Percentiles rank a stretch among this genome's conserved stretches.
Evolutionary conservation across 257 asterid genomes (phyloP).

Genomic region (Forsythia viridissima): DNA sequence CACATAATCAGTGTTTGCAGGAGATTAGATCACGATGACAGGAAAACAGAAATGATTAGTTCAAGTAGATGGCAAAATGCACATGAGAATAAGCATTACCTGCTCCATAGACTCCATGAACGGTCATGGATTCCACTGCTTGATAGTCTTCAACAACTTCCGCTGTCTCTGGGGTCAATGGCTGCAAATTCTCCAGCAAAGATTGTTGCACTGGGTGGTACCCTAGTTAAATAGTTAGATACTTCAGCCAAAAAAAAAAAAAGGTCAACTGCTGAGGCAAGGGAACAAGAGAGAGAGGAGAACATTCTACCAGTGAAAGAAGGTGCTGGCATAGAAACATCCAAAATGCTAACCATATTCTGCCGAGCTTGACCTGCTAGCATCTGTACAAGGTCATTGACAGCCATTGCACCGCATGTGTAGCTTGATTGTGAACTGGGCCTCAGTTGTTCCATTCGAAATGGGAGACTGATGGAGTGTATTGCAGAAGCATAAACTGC

Average conservation of each 20-base stretch:
- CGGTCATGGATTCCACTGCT: constrained; percentile 66
- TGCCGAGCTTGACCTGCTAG: constrained; percentile 75
- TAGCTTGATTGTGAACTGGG: constrained; percentile 54
- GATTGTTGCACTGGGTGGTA: constrained; percentile 31
- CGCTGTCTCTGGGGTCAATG: constrained; percentile 69
- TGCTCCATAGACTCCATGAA: constrained; percentile 77
- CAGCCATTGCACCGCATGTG: constrained; percentile 66
- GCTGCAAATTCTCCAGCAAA: constrained; percentile 56
- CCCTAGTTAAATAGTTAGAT: constrained; percentile 37
- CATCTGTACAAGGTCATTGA: constrained; percentile 64
- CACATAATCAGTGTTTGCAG: not conserved
- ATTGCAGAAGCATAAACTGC: constrained; percentile 93
- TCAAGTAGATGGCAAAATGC: not conserved
- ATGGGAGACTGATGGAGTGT: constrained; percentile 87
- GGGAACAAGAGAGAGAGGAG: not conserved
- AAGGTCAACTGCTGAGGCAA: not conserved
- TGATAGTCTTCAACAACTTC: constrained; percentile 67
- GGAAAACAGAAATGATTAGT: not conserved
- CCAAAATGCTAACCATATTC: constrained; percentile 70
- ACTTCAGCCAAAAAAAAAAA: constrained; percentile 8
- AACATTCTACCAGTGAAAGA: constrained; percentile 52
- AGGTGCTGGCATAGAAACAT: constrained; percentile 79
- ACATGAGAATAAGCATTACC: constrained; percentile 43
- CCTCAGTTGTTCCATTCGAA: constrained; percentile 71
- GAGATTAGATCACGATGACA: not conserved